Percentiles rank a stretch among this genome's conserved stretches.
Evolutionary conservation across 2,329 filamentous ascomycete species (phyloP).

Genomic region (Pseudocercospora fuligena): DNA sequence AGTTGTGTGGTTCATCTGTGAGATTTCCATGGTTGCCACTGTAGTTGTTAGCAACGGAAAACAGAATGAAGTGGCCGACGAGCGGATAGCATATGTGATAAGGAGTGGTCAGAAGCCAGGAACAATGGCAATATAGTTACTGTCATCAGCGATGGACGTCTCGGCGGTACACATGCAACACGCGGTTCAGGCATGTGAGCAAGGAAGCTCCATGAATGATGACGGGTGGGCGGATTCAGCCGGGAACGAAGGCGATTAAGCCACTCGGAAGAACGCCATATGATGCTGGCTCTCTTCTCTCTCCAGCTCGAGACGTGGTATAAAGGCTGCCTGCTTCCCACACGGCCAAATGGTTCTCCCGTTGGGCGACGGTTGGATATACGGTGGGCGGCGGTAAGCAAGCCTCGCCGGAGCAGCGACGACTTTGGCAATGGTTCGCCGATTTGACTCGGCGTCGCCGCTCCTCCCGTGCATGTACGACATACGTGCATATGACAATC

Average conservation of each 20-base stretch:
- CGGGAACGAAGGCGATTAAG: background rate
- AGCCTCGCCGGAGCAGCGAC: too few relatives aligned
- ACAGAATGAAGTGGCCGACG: background rate
- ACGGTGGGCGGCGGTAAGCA: background rate
- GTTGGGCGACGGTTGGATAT: background rate
- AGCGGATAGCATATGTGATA: background rate
- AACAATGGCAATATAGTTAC: background rate
- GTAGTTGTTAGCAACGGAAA: background rate
- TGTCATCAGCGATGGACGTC: background rate
- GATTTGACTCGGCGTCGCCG: too few relatives aligned
- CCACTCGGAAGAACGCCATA: background rate
- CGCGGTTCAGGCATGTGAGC: constrained; percentile 6
- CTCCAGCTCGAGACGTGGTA: background rate
- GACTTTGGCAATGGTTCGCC: too few relatives aligned
- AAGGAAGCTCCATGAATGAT: constrained; percentile 4
- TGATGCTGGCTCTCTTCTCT: background rate
- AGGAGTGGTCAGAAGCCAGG: background rate
- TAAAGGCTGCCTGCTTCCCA: background rate
- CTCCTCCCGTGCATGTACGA: too few relatives aligned
- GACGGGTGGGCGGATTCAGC: background rate
- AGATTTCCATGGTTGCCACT: constrained; percentile 24
- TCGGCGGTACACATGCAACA: constrained; percentile 1
- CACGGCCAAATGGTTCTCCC: background rate
- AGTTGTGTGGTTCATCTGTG: constrained; percentile 17
- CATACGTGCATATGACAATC: background rate